Percentiles rank a stretch among this genome's conserved stretches.
Evolutionary conservation across 257 asterid species (phyloP).

Genomic region (Handroanthus guayacan): DNA sequence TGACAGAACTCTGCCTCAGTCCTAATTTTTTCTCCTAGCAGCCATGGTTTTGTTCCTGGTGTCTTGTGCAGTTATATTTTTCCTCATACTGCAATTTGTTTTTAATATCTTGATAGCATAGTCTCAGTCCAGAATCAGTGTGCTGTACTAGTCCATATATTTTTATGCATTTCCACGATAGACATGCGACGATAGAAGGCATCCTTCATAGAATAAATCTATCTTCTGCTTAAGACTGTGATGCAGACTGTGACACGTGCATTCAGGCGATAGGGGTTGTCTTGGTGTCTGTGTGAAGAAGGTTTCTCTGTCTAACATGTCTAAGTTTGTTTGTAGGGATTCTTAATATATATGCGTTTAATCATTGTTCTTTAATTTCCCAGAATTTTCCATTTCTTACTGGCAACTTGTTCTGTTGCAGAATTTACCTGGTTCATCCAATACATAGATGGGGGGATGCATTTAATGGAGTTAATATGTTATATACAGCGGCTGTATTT

Average conservation of each 20-base stretch:
- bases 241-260: not conserved
- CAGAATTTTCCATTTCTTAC: not conserved
- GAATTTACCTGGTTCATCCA: conserved; percentile 22
- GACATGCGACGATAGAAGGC: not conserved
- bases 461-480: conserved; percentile 14
- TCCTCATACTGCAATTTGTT: not conserved
- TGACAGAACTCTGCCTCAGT: not conserved
- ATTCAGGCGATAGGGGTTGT: not conserved
- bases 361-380: not conserved
- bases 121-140: too few relatives aligned
- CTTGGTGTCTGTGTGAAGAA: not conserved
- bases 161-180: not conserved
- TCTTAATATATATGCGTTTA: not conserved
- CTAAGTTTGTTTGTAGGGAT: not conserved
- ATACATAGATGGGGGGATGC: not conserved
- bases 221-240: too few relatives aligned
- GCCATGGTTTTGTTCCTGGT: not conserved
- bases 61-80: not conserved
- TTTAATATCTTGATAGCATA: too few relatives aligned
- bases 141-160: not conserved
- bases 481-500: not conserved
- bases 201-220: not conserved
- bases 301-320: not conserved
- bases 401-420: conserved; percentile 12
- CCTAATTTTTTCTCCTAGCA: not conserved